Evolutionary conservation across 1,284 basidiomycete species (phyloP), one percentile per base, ranked within the genome.

Genomic region (Schizophyllum commune): DNA sequence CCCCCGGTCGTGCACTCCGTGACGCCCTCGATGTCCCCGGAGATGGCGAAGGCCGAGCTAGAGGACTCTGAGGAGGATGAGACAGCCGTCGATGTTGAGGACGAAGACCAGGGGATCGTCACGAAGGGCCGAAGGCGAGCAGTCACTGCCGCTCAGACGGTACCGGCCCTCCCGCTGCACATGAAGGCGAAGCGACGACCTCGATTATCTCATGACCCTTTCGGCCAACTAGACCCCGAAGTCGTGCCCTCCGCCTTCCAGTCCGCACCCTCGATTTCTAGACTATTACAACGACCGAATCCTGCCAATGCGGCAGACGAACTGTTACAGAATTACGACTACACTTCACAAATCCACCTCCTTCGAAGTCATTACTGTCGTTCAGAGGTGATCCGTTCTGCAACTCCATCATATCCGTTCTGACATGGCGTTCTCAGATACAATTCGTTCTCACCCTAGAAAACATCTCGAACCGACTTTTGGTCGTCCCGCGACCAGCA

Each of bases 401-500:
- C 15, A 47, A 47, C 2, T 11, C 3, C 8, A 17, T 13, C 4
- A 11, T 47, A 8, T 8, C 6, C 1, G 22, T 6, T 56, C 39
- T 58, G 55, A 60, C 4, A 61, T n/a, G 32, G 15, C 58, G 59
- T 3, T 5, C 61, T 58, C 54, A 65, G 60, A 63, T 66, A 57
- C 57, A 63, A 56, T 47, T 66, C 61, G 61, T 61, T 54, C 61
- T 65, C 47, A 60, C 64, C 62, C 80, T 99, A 59, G 96, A 98
- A 74, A 92, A 91, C 70, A 97, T 99, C 68, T 94, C 91, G 64
- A 96, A 96, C 70, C 85, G 94, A 57, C 79, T 99, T 52, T 77
- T 99, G 62, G 88, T 97, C 32, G 88, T 99, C 0, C 97, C 97
- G 4, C 93, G 94, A 71, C 93, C 90, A 52, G 97, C 97, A 21